These are phyloP conservation scores for Phytophthora nicotianae DNA, from an alignment of 352 stramenopile species.

Conservation along the genomic window DNA sequence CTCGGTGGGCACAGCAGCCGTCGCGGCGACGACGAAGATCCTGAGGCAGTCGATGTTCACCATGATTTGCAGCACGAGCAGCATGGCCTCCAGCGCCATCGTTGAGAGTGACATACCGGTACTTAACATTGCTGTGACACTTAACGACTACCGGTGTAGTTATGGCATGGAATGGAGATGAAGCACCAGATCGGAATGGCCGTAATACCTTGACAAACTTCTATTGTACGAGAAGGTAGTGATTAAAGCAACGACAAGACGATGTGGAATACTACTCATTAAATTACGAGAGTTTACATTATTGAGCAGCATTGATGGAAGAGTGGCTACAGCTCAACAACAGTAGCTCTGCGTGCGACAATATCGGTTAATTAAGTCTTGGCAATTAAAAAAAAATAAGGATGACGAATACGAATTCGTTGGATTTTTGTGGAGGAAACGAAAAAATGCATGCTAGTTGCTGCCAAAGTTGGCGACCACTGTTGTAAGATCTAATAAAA, in stretches of 20 bases:
- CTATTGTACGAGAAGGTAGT: neutral
- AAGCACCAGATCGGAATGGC: neutral
- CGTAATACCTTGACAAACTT: neutral
- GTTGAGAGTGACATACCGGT: neutral
- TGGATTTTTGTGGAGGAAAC: no score
- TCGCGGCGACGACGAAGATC: conserved; percentile 4
- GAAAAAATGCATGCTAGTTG: no score
- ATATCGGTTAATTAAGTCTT: no score
- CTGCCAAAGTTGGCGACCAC: no score
- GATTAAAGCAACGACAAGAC: neutral
- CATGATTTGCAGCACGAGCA: conserved; percentile 12
- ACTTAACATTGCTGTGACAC: neutral
- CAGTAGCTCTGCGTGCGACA: no score
- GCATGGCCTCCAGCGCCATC: conserved; percentile 1
- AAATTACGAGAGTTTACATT: no score
- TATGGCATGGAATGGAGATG: conserved; percentile 1
- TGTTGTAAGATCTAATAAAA: no score
- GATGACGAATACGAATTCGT: no score
- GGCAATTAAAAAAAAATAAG: no score
- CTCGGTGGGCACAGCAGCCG: conserved; percentile 2
- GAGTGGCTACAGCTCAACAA: no score
- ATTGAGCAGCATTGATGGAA: no score
- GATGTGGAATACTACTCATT: conserved; percentile 1
- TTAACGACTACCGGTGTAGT: neutral
- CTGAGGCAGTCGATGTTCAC: conserved; percentile 3